Conservation (phyloP, 78 protist genomes). For the Speleostelium caveatum region DNA sequence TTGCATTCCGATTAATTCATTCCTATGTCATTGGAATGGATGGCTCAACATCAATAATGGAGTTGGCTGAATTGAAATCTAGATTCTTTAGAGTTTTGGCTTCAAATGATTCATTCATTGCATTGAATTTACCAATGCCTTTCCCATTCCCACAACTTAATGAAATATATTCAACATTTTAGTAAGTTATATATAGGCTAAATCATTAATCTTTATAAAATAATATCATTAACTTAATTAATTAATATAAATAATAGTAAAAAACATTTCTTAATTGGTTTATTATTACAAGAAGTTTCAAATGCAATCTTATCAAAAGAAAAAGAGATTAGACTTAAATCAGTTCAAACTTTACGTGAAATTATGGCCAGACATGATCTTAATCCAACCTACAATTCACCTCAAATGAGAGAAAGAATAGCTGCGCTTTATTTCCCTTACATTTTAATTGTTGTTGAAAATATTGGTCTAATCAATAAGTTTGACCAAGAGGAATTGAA, state of each 20-base stretch:
- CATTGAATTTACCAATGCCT: conserved; percentile 53
- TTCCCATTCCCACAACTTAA: neutral
- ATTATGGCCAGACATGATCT: conserved; percentile 35
- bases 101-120: conserved; percentile 42
- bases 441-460: conserved; percentile 28
- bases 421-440: conserved; percentile 65
- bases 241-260: conserved; percentile 25
- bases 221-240: neutral
- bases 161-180: conserved; percentile 5
- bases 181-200: neutral
- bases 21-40: conserved; percentile 43
- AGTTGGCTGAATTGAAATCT: conserved; percentile 34
- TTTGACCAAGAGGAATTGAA: conserved; percentile 15
- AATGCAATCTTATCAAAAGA: conserved; percentile 1
- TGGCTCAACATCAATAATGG: conserved; percentile 21
- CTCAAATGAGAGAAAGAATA: conserved; percentile 60
- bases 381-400: conserved; percentile 17
- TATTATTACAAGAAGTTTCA: conserved; percentile 62
- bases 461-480: neutral
- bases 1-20: conserved; percentile 33
- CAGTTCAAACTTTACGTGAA: conserved; percentile 21
- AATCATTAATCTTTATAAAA: neutral
- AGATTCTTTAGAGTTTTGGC: conserved; percentile 49
- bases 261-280: conserved; percentile 70
- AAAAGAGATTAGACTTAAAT: conserved; percentile 35